Evolutionary conservation across 768 basidiomycete species (phyloP).

Genomic region (Tulasnella sp.): DNA sequence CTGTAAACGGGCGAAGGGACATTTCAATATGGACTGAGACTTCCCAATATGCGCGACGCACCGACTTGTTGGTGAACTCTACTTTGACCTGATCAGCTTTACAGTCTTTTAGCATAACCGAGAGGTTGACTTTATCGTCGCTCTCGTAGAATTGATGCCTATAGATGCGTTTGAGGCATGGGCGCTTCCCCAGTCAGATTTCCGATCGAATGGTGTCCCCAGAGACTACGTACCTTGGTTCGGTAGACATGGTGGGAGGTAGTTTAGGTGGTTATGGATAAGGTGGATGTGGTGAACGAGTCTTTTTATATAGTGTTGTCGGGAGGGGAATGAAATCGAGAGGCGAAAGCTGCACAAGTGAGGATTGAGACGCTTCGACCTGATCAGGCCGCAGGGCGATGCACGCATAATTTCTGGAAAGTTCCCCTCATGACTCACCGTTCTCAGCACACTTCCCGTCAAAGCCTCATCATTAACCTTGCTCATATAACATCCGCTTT

Average conservation of each 20-base stretch:
- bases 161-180: background rate
- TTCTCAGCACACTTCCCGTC: background rate
- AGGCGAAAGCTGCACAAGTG: background rate
- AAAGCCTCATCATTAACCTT: background rate
- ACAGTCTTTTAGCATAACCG: conserved; percentile 71
- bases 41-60: background rate
- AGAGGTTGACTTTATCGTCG: conserved; percentile 62
- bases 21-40: background rate
- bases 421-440: background rate
- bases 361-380: too few species aligned
- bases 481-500: too few species aligned
- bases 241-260: conserved; percentile 5
- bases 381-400: too few species aligned
- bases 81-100: conserved; percentile 57
- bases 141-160: conserved; percentile 88
- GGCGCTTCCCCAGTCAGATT: background rate
- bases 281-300: background rate
- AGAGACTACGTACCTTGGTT: conserved; percentile 13
- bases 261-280: background rate
- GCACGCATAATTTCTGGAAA: background rate
- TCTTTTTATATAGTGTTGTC: background rate
- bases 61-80: conserved; percentile 48
- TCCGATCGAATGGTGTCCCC: background rate
- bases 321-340: background rate
- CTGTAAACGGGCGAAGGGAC: background rate